phyloP scores from a whole-genome alignment of 2,329 filamentous ascomycete genomes.

The Nemania abortiva region DNA sequence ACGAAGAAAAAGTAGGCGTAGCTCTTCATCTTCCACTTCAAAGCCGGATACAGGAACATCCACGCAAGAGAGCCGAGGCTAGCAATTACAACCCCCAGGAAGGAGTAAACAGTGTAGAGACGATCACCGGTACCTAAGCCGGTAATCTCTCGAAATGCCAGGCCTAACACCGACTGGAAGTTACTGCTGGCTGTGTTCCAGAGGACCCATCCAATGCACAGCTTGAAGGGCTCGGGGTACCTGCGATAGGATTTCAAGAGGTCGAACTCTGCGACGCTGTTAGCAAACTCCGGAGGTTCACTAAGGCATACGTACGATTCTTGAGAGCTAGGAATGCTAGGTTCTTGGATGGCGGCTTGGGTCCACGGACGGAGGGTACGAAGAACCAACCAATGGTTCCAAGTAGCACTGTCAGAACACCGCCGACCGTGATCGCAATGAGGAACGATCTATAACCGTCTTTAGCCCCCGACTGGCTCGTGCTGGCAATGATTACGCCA shows the following conservation, averaged over 20 bases:
- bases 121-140: constrained; percentile 30
- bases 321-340: constrained; percentile 34
- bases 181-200: constrained; percentile 37
- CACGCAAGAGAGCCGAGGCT: constrained; percentile 33
- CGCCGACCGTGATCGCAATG: constrained; percentile 35
- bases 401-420: constrained; percentile 27
- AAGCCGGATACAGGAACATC: constrained; percentile 34
- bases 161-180: constrained; percentile 33
- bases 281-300: background rate
- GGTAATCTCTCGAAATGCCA: constrained; percentile 33
- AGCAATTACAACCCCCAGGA: constrained; percentile 33
- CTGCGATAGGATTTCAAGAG: constrained; percentile 34
- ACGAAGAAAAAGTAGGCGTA: constrained; percentile 35
- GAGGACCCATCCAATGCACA: constrained; percentile 39
- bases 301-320: constrained; percentile 24
- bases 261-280: constrained; percentile 9
- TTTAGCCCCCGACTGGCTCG: constrained; percentile 22
- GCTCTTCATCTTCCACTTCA: constrained; percentile 31
- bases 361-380: constrained; percentile 31
- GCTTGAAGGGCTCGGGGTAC: constrained; percentile 39
- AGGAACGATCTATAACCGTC: constrained; percentile 36
- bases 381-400: constrained; percentile 37
- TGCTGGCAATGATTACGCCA: constrained; percentile 34
- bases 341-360: constrained; percentile 30
- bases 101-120: constrained; percentile 35